Evolutionary conservation across 192 early-diverging fungal species (phyloP).

Genomic region (Geosiphon pyriformis): DNA sequence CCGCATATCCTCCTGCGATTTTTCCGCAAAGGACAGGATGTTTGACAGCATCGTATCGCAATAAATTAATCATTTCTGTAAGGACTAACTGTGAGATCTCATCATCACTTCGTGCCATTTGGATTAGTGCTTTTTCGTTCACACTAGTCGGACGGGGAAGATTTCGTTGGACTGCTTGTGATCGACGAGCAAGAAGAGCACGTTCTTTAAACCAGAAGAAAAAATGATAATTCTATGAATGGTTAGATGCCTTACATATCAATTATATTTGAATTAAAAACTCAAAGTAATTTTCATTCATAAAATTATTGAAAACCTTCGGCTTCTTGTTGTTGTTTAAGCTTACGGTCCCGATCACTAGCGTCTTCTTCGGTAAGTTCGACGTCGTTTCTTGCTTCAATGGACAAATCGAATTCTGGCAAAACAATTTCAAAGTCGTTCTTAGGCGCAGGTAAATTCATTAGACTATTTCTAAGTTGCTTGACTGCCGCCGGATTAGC

Average conservation of each 20-base stretch:
- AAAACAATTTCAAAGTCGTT: slow-evolving; percentile 91
- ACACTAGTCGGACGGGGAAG: slow-evolving; percentile 67
- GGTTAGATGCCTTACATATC: too few species aligned
- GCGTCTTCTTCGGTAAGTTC: slow-evolving; percentile 60
- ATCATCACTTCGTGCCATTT: slow-evolving; percentile 24
- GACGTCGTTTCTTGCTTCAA: slow-evolving; percentile 18
- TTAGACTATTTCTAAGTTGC: slow-evolving; percentile 65
- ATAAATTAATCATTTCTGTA: slow-evolving; percentile 64
- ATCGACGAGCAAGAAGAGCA: slow-evolving; percentile 53
- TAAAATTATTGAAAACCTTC: slow-evolving; percentile 46
- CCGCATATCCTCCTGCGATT: slow-evolving; percentile 35
- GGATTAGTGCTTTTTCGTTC: slow-evolving; percentile 17
- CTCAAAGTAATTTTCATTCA: neutral
- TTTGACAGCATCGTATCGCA: slow-evolving; percentile 65
- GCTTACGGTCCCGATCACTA: slow-evolving; percentile 57
- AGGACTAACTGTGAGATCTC: slow-evolving; percentile 56
- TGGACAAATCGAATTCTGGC: slow-evolving; percentile 58
- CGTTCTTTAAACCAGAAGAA: slow-evolving; percentile 28
- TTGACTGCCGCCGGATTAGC: slow-evolving; percentile 31
- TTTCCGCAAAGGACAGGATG: slow-evolving; percentile 65
- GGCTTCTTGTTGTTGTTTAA: slow-evolving; percentile 42
- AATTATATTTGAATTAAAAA: neutral
- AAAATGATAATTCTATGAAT: neutral
- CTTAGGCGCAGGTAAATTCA: slow-evolving; percentile 74
- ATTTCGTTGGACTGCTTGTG: slow-evolving; percentile 66